Evolutionary conservation across 768 basidiomycete species (phyloP).

Genomic region (Scleroderma citrinum): DNA sequence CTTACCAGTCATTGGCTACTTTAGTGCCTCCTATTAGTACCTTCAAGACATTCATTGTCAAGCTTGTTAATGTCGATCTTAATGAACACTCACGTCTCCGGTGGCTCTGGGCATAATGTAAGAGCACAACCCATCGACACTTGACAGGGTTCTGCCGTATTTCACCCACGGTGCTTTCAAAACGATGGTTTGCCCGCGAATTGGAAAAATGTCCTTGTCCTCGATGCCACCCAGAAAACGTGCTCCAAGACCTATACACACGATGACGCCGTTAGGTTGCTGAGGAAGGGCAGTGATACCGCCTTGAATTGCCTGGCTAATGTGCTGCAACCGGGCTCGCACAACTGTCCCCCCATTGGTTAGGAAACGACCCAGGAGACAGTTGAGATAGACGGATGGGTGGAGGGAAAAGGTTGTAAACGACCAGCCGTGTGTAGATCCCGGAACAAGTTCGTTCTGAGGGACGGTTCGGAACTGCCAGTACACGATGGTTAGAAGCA

Average conservation of each 20-base stretch:
- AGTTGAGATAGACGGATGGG: conserved; percentile 54
- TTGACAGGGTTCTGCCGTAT: conserved; percentile 29
- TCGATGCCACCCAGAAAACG: conserved; percentile 46
- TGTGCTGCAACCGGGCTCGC: conserved; percentile 59
- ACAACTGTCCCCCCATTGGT: conserved; percentile 55
- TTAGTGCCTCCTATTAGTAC: conserved; percentile 59
- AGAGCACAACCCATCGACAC: conserved; percentile 24
- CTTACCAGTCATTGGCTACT: conserved; percentile 54
- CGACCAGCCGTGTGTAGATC: conserved; percentile 42
- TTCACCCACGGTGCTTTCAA: conserved; percentile 45
- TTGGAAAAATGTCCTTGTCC: conserved; percentile 41
- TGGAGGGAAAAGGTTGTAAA: conserved; percentile 72
- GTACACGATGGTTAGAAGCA: neutral
- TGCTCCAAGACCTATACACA: conserved; percentile 65
- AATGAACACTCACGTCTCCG: conserved; percentile 33
- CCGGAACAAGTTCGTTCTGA: conserved; percentile 35
- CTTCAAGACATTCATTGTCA: conserved; percentile 16
- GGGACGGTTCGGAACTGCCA: conserved; percentile 33
- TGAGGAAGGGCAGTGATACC: conserved; percentile 23
- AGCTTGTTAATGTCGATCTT: no score
- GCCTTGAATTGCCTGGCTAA: conserved; percentile 64
- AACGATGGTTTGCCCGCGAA: conserved; percentile 41
- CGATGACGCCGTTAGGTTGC: conserved; percentile 43
- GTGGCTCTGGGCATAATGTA: conserved; percentile 34
- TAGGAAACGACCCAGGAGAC: conserved; percentile 55